These are phyloP conservation scores for Fistulifera pelliculosa DNA, from an alignment of 108 stramenopile species.

Conservation along the genomic window DNA sequence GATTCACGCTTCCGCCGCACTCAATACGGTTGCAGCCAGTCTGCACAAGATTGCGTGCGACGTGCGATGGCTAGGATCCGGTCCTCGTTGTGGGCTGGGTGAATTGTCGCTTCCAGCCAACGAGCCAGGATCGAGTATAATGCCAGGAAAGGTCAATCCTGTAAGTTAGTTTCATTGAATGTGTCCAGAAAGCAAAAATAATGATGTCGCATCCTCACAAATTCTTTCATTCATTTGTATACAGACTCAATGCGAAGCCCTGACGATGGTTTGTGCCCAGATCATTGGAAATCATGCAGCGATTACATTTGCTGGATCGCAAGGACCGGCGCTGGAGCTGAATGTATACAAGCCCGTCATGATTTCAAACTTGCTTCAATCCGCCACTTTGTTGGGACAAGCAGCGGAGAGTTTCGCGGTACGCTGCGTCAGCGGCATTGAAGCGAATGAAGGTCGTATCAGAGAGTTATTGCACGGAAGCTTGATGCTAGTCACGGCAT, in stretches of 20 bases:
- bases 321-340: slow-evolving; percentile 93
- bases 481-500: slow-evolving; percentile 97
- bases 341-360: slow-evolving; percentile 99
- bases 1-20: slow-evolving; percentile 87
- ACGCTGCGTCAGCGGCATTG: slow-evolving; percentile 85
- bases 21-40: slow-evolving; percentile 83
- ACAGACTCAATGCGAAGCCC: slow-evolving; percentile 87
- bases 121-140: slow-evolving; percentile 96
- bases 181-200: slow-evolving; percentile 74
- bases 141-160: slow-evolving; percentile 99
- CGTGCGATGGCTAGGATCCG: slow-evolving; percentile 88
- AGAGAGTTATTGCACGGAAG: slow-evolving; percentile 77
- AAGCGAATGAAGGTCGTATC: slow-evolving; percentile 78
- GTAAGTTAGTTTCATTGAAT: too few relatives aligned
- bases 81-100: slow-evolving; percentile 94
- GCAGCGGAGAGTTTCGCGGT: slow-evolving; percentile 72
- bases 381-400: slow-evolving; percentile 91
- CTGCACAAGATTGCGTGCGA: slow-evolving; percentile 98
- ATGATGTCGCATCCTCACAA: slow-evolving; percentile 18
- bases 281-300: slow-evolving; percentile 98
- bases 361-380: slow-evolving; percentile 84
- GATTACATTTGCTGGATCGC: slow-evolving; percentile 87
- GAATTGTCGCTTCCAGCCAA: slow-evolving; percentile 92
- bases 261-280: slow-evolving; percentile 97
- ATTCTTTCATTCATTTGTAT: not conserved